These are phyloP conservation scores for Flaveria brownii DNA, from an alignment of 129 eudicot species.

Conservation along the genomic window DNA sequence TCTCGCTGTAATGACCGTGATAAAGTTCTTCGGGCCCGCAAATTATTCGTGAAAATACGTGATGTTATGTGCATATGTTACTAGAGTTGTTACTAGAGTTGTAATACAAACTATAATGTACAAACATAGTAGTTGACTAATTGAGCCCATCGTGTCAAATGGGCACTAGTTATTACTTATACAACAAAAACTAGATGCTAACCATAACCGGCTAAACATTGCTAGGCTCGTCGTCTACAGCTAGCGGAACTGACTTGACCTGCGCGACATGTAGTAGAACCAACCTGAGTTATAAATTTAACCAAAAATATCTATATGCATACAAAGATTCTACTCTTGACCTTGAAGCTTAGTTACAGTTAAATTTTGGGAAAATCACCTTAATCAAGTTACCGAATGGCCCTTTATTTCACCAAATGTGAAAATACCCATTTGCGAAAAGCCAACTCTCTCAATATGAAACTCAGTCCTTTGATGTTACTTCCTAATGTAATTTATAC, in stretches of 20 bases:
- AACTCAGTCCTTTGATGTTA: too few relatives aligned
- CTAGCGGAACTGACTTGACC: constrained; percentile 78
- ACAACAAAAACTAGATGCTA: background rate
- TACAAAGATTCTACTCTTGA: background rate
- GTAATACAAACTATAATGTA: background rate
- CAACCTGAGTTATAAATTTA: background rate
- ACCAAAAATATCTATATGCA: background rate
- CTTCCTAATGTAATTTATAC: background rate
- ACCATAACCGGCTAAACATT: background rate
- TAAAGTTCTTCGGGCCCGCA: background rate
- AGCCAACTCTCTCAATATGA: too few relatives aligned
- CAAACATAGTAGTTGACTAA: background rate
- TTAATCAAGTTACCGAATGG: too few relatives aligned
- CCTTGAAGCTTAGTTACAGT: background rate
- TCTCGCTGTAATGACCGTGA: background rate
- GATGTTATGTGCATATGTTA: background rate
- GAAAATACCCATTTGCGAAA: too few relatives aligned
- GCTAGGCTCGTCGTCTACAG: constrained; percentile 48
- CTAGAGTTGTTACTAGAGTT: background rate
- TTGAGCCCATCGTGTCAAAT: background rate
- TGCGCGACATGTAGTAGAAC: constrained; percentile 31
- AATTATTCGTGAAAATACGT: background rate
- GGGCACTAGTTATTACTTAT: background rate
- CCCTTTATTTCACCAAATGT: too few relatives aligned
- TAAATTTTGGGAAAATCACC: background rate